Conservation (phyloP, 2,329 filamentous ascomycete genomes). For the Neoascochyta sp. region DNA sequence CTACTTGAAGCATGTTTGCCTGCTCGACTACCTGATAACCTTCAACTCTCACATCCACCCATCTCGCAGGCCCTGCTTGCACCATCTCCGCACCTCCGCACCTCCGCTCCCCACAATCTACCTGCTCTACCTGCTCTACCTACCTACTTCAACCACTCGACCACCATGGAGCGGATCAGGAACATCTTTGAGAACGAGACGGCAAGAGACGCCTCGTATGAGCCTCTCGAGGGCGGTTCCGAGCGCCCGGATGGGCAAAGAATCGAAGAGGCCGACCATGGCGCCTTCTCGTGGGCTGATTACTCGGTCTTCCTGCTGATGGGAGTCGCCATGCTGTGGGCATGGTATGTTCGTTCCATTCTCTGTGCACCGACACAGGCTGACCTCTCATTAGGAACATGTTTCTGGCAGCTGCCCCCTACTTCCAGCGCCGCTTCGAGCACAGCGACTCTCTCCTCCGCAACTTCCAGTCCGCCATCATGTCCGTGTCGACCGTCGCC, state of each 20-base stretch:
- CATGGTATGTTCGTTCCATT: slow-evolving; percentile 62
- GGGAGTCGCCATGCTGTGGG: slow-evolving; percentile 94
- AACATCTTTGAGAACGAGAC: slow-evolving; percentile 27
- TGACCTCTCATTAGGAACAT: slow-evolving; percentile 70
- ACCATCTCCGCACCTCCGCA: slow-evolving; percentile 4
- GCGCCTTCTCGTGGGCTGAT: slow-evolving; percentile 74
- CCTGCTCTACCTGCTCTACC: slow-evolving; percentile 6
- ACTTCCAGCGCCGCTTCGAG: slow-evolving; percentile 81
- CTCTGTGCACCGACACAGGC: background rate
- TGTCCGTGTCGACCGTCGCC: slow-evolving; percentile 79
- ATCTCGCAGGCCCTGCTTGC: slow-evolving; percentile 2
- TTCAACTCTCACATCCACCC: slow-evolving; percentile 1
- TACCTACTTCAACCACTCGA: slow-evolving; percentile 1
- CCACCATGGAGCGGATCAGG: slow-evolving; percentile 36
- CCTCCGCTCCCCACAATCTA: slow-evolving; percentile 5
- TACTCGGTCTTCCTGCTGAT: slow-evolving; percentile 82
- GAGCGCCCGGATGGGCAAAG: slow-evolving; percentile 32
- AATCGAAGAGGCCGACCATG: slow-evolving; percentile 24
- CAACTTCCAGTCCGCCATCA: slow-evolving; percentile 86
- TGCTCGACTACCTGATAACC: slow-evolving; percentile 1
- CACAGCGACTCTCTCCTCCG: slow-evolving; percentile 66
- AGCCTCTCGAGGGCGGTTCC: slow-evolving; percentile 38
- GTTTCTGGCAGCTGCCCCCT: slow-evolving; percentile 92
- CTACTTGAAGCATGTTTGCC: slow-evolving; percentile 20
- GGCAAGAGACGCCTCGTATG: slow-evolving; percentile 27